Percentiles rank a stretch among this genome's conserved stretches.
Conservation (phyloP, 2,329 filamentous ascomycete species). For the Colletotrichum scovillei region DNA sequence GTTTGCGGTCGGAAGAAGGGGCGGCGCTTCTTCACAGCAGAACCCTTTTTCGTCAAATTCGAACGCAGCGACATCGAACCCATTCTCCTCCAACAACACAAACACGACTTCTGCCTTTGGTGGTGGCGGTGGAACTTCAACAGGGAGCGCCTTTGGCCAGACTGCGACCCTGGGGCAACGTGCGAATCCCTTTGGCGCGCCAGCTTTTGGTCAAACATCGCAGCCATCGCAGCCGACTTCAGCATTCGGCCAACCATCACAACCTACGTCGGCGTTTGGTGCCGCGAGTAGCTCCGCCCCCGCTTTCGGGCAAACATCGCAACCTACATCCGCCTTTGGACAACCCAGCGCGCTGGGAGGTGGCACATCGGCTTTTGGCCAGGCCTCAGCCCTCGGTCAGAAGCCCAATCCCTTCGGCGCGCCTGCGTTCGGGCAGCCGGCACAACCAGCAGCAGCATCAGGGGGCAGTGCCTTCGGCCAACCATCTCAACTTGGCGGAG, state of each 20-base stretch:
- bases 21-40: conserved; percentile 37
- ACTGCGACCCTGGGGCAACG: conserved; percentile 42
- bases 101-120: conserved; percentile 49
- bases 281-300: conserved; percentile 43
- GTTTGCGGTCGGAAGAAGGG: conserved; percentile 54
- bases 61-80: conserved; percentile 37
- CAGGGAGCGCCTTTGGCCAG: conserved; percentile 45
- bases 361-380: conserved; percentile 46
- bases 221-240: conserved; percentile 38
- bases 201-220: conserved; percentile 51
- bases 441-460: neutral
- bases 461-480: conserved; percentile 48
- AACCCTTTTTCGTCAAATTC: conserved; percentile 44
- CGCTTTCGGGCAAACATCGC: conserved; percentile 51
- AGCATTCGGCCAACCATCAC: conserved; percentile 53
- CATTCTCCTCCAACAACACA: conserved; percentile 18
- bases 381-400: conserved; percentile 49
- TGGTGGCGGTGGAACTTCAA: conserved; percentile 40
- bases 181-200: conserved; percentile 45
- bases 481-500: conserved; percentile 20
- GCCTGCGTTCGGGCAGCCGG: conserved; percentile 38
- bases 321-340: conserved; percentile 46
- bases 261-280: conserved; percentile 45
- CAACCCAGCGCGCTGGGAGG: conserved; percentile 42
- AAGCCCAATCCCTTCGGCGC: conserved; percentile 44